Percentiles rank a stretch among this genome's conserved stretches.
These are phyloP conservation scores for Chrysoporthe cubensis DNA, from an alignment of 2,329 filamentous ascomycete species.

Conservation along the genomic window DNA sequence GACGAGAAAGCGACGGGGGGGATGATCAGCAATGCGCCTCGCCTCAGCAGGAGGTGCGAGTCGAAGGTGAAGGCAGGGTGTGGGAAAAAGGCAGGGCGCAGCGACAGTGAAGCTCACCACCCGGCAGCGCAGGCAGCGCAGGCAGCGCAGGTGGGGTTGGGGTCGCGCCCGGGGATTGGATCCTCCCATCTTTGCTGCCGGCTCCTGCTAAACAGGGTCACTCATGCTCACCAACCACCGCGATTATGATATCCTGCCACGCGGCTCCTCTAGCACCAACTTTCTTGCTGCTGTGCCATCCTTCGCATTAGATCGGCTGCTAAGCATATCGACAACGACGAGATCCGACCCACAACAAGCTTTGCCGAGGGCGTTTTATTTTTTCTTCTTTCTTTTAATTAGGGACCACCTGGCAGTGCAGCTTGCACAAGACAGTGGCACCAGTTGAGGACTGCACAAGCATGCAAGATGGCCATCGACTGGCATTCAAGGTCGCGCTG, in stretches of 20 bases:
- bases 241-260: constrained; percentile 2
- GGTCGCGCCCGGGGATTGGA: not conserved
- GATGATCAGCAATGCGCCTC: constrained; percentile 5
- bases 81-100: constrained; percentile 14
- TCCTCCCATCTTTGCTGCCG: not conserved
- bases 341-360: not conserved
- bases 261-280: not conserved
- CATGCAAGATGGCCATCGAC: not conserved
- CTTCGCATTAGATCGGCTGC: not conserved
- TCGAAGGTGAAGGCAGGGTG: not conserved
- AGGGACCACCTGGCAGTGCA: not conserved
- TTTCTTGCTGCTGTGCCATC: constrained; percentile 2
- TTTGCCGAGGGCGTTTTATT: not conserved
- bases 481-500: not conserved
- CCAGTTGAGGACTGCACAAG: not conserved
- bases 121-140: not conserved
- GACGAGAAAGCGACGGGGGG: constrained; percentile 7
- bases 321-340: not conserved
- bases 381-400: too few species aligned
- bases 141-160: not conserved
- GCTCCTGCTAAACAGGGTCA: not conserved
- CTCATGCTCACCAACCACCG: constrained; percentile 11
- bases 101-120: not conserved
- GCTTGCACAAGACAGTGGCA: not conserved
- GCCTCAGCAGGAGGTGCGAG: not conserved